These are phyloP conservation scores for Centella asiatica DNA, from an alignment of 129 eudicot species.

Conservation along the genomic window DNA sequence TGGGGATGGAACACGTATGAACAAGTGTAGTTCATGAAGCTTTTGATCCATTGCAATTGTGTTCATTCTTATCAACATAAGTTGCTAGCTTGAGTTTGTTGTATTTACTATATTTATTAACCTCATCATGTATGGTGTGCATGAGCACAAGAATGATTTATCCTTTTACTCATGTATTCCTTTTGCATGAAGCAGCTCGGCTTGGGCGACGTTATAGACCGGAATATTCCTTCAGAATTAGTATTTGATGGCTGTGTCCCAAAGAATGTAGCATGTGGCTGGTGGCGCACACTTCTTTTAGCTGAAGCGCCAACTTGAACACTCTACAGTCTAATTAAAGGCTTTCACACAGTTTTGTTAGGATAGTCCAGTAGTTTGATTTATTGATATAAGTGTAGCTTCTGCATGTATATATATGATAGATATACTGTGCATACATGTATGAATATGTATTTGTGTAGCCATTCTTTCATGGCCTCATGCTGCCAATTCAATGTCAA, in stretches of 20 bases:
- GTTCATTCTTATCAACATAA: not conserved
- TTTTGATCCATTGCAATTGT: not conserved
- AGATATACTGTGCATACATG: not conserved
- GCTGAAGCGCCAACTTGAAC: conserved; percentile 57
- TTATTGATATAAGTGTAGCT: conserved; percentile 10
- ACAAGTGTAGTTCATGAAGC: conserved; percentile 42
- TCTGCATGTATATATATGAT: conserved; percentile 24
- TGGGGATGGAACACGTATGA: conserved; percentile 99
- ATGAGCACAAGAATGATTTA: too few relatives aligned
- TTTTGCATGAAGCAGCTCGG: conserved; percentile 53
- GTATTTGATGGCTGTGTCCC: conserved; percentile 46
- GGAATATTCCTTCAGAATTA: conserved; percentile 79
- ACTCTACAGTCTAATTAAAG: conserved; percentile 4
- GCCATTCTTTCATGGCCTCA: conserved; percentile 25
- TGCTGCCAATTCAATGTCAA: not conserved
- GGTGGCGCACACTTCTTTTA: conserved; percentile 98
- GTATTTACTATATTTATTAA: not conserved
- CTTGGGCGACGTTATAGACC: conserved; percentile 86
- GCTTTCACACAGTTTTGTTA: conserved; percentile 61
- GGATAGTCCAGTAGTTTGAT: conserved; percentile 31
- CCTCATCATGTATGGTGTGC: too few relatives aligned
- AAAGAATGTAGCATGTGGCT: conserved; percentile 72
- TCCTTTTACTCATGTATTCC: not conserved
- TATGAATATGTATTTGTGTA: conserved; percentile 19
- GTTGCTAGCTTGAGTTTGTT: too few relatives aligned